Evolutionary conservation across 768 basidiomycete species (phyloP).

Genomic region (Lactarius psammicola): DNA sequence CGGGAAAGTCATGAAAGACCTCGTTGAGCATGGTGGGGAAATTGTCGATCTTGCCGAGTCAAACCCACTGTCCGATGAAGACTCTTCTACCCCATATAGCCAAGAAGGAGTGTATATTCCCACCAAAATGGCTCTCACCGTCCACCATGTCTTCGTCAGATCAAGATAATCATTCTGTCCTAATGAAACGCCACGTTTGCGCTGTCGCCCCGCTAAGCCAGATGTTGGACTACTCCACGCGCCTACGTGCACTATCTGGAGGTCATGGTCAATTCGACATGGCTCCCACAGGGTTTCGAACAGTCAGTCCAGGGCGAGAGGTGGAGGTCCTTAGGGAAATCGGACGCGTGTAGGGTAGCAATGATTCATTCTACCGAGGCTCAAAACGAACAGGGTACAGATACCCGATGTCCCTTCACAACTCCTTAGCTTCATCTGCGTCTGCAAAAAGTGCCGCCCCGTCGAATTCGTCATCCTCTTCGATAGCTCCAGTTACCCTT

Average conservation of each 20-base stretch:
- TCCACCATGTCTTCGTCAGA: slow-evolving; percentile 42
- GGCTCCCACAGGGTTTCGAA: slow-evolving; percentile 71
- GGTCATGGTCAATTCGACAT: slow-evolving; percentile 83
- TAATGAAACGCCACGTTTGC: slow-evolving; percentile 61
- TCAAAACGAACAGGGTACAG: slow-evolving; percentile 15
- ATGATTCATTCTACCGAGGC: slow-evolving; percentile 8
- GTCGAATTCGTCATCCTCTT: slow-evolving; percentile 77
- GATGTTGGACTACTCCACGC: slow-evolving; percentile 77
- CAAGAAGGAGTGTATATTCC: slow-evolving; percentile 72
- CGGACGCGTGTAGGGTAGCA: slow-evolving; percentile 55
- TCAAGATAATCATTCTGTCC: slow-evolving; percentile 33
- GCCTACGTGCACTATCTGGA: slow-evolving; percentile 76
- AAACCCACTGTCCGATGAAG: slow-evolving; percentile 40
- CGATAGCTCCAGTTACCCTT: slow-evolving; percentile 55
- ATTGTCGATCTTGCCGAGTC: slow-evolving; percentile 60
- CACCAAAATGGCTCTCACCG: slow-evolving; percentile 74
- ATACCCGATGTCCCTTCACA: slow-evolving; percentile 35
- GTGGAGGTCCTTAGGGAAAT: slow-evolving; percentile 76
- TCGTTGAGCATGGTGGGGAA: slow-evolving; percentile 84
- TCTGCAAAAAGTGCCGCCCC: slow-evolving; percentile 75
- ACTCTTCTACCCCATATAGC: slow-evolving; percentile 43
- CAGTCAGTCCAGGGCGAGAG: slow-evolving; percentile 59
- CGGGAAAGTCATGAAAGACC: slow-evolving; percentile 77
- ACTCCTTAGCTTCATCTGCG: slow-evolving; percentile 71
- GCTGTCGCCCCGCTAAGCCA: slow-evolving; percentile 76